Evolutionary conservation across 2,329 filamentous ascomycete genomes (phyloP).

Genomic region (Bipolaris oryzae): DNA sequence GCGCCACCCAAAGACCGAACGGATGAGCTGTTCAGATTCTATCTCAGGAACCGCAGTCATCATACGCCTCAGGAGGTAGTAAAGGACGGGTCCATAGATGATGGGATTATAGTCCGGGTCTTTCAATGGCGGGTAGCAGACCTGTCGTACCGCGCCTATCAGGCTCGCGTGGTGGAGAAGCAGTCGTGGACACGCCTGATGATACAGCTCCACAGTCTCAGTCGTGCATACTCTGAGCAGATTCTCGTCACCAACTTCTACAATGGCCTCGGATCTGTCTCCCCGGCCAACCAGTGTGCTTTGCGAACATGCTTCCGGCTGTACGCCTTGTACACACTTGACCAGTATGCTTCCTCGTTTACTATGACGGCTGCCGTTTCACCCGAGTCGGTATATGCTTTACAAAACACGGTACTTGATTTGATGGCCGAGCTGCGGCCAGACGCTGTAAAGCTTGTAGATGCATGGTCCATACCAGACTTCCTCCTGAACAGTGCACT

Average conservation of each 20-base stretch:
- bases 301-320: slow-evolving; percentile 55
- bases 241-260: slow-evolving; percentile 57
- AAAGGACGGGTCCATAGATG: slow-evolving; percentile 39
- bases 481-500: slow-evolving; percentile 60
- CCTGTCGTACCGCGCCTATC: slow-evolving; percentile 52
- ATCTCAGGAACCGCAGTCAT: slow-evolving; percentile 43
- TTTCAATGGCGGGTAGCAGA: slow-evolving; percentile 55
- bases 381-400: slow-evolving; percentile 48
- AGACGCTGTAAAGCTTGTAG: slow-evolving; percentile 59
- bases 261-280: slow-evolving; percentile 41
- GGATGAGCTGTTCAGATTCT: slow-evolving; percentile 51
- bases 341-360: slow-evolving; percentile 54
- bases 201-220: slow-evolving; percentile 51
- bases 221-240: slow-evolving; percentile 56
- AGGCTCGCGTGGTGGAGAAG: slow-evolving; percentile 54
- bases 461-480: slow-evolving; percentile 60
- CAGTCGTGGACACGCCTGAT: slow-evolving; percentile 56
- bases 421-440: slow-evolving; percentile 57
- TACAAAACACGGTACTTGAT: slow-evolving; percentile 52
- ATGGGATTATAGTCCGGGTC: slow-evolving; percentile 51
- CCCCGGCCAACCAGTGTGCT: slow-evolving; percentile 39
- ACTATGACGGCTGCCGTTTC: slow-evolving; percentile 52
- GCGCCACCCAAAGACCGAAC: slow-evolving; percentile 46
- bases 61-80: slow-evolving; percentile 35
- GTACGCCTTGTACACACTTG: slow-evolving; percentile 57